phyloP scores from a whole-genome alignment of 73 alveolate genomes.

The Diophrys sp. region DNA sequence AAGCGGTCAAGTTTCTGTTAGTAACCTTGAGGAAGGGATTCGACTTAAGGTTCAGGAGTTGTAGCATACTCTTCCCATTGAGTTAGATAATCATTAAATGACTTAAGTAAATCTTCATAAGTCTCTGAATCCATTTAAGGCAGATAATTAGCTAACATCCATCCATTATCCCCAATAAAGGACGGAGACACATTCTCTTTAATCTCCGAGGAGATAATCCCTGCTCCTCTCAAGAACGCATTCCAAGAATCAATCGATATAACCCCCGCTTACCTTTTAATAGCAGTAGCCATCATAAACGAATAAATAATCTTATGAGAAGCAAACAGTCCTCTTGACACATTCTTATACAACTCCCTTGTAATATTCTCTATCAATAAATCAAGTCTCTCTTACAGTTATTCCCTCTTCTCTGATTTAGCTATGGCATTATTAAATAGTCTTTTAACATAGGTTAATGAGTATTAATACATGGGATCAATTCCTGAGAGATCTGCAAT shows the following conservation, averaged over 20 bases:
- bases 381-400: conserved; percentile 73
- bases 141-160: conserved; percentile 43
- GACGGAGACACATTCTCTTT: conserved; percentile 17
- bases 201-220: conserved; percentile 22
- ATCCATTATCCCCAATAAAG: conserved; percentile 11
- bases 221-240: conserved; percentile 62
- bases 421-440: conserved; percentile 81
- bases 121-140: conserved; percentile 5
- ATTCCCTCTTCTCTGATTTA: conserved; percentile 62
- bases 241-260: conserved; percentile 77
- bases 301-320: conserved; percentile 86
- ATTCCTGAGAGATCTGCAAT: conserved; percentile 89
- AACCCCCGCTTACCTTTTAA: conserved; percentile 64
- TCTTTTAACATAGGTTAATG: conserved; percentile 87
- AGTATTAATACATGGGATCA: conserved; percentile 96
- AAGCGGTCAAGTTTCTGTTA: conserved; percentile 21
- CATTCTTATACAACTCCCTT: conserved; percentile 77
- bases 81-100: conserved; percentile 14
- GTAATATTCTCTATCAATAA: conserved; percentile 83
- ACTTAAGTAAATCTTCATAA: conserved; percentile 13
- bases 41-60: conserved; percentile 48
- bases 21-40: conserved; percentile 45
- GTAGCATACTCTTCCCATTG: conserved; percentile 42
- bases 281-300: conserved; percentile 85
- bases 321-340: conserved; percentile 94